Conservation (phyloP, 1,284 basidiomycete species). For the Trichosporon ovoides region DNA sequence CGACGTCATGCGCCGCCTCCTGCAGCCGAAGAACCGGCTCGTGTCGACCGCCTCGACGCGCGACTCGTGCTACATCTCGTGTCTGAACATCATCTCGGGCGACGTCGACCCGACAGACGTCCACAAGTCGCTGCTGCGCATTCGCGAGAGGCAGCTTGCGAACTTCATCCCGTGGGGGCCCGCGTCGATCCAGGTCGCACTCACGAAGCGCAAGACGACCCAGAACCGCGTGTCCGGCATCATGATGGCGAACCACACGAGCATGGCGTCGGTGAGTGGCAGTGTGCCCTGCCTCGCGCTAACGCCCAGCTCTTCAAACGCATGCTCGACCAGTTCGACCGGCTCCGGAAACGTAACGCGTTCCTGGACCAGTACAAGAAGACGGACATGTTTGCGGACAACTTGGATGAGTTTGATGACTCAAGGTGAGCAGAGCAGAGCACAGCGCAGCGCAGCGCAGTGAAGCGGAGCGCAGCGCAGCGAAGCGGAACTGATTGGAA, state of each 20-base stretch:
- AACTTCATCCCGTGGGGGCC: slow-evolving; percentile 99
- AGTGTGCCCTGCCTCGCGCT: too few relatives aligned
- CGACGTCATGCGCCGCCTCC: slow-evolving; percentile 94
- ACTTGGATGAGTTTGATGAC: slow-evolving; percentile 90
- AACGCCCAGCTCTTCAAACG: slow-evolving; percentile 76
- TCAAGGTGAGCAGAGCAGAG: slow-evolving; percentile 70
- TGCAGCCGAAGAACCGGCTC: slow-evolving; percentile 98
- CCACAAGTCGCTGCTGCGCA: slow-evolving; percentile 93
- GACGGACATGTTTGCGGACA: slow-evolving; percentile 87
- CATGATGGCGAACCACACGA: slow-evolving; percentile 99
- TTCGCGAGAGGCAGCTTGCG: slow-evolving; percentile 91
- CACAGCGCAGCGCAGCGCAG: too few relatives aligned
- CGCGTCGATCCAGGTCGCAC: slow-evolving; percentile 93
- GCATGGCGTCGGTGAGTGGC: slow-evolving; percentile 77
- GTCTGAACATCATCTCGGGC: slow-evolving; percentile 97
- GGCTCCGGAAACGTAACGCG: slow-evolving; percentile 80
- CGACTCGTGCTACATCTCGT: slow-evolving; percentile 92
- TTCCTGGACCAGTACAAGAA: slow-evolving; percentile 98
- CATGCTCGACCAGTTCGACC: slow-evolving; percentile 93
- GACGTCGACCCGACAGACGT: slow-evolving; percentile 98
- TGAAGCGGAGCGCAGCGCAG: too few relatives aligned
- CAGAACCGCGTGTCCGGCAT: slow-evolving; percentile 92
- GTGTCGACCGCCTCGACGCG: slow-evolving; percentile 91
- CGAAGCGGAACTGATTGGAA: too few relatives aligned
- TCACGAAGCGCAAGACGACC: slow-evolving; percentile 87